These are phyloP conservation scores for Skeletonema grethae DNA, from an alignment of 108 stramenopile genomes.

Conservation along the genomic window DNA sequence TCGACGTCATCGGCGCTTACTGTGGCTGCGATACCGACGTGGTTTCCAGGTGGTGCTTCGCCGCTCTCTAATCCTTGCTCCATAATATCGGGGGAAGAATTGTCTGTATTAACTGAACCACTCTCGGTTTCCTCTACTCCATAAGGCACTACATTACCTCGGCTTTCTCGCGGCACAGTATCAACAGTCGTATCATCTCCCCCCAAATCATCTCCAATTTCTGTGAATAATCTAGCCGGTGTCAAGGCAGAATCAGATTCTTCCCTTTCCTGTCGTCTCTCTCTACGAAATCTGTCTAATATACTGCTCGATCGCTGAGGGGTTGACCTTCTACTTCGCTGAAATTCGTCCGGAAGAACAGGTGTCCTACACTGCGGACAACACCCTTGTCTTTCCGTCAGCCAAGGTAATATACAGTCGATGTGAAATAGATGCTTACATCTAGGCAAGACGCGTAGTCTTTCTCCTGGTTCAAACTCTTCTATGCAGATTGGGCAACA, in stretches of 20 bases:
- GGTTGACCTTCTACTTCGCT: slow-evolving; percentile 2
- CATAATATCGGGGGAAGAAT: not conserved
- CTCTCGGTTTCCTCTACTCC: not conserved
- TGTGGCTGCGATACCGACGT: not conserved
- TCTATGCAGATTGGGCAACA: slow-evolving; percentile 91
- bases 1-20: not conserved
- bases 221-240: not conserved
- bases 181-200: not conserved
- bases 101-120: not conserved
- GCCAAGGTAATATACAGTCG: slow-evolving; percentile 86
- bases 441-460: slow-evolving; percentile 71
- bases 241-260: not conserved
- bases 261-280: not conserved
- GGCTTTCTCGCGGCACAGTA: not conserved
- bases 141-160: not conserved
- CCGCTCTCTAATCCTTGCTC: not conserved
- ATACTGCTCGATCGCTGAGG: not conserved
- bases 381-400: slow-evolving; percentile 68
- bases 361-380: slow-evolving; percentile 73
- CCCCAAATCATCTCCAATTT: not conserved
- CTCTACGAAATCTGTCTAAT: not conserved
- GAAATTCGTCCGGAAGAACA: slow-evolving; percentile 34
- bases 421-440: slow-evolving; percentile 74
- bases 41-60: not conserved
- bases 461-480: slow-evolving; percentile 83